Conservation (phyloP, 2,329 filamentous ascomycete species). For the Orbilia ellipsospora region DNA sequence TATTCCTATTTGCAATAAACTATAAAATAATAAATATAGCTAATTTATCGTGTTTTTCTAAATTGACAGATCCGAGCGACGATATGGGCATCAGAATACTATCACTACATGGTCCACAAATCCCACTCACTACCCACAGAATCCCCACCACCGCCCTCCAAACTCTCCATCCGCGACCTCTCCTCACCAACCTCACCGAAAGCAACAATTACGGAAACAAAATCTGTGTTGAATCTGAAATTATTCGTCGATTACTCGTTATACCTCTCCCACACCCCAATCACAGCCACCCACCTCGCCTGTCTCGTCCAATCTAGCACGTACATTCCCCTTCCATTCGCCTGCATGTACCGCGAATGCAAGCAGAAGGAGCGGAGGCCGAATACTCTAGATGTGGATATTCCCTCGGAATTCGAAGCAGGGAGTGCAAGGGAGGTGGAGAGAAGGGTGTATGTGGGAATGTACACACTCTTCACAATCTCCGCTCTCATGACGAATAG, state of each 20-base stretch:
- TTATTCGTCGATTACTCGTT: slow-evolving; percentile 37
- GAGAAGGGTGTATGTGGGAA: slow-evolving; percentile 18
- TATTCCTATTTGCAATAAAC: too few species aligned
- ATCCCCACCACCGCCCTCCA: slow-evolving; percentile 28
- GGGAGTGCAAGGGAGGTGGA: slow-evolving; percentile 14
- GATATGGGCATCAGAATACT: slow-evolving; percentile 26
- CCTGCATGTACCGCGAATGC: slow-evolving; percentile 9
- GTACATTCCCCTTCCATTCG: slow-evolving; percentile 4
- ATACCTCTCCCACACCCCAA: slow-evolving; percentile 24
- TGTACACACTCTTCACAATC: slow-evolving; percentile 31
- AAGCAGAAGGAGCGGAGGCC: background rate
- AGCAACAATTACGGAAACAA: slow-evolving; percentile 26
- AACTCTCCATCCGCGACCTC: slow-evolving; percentile 26
- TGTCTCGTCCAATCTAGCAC: slow-evolving; percentile 28
- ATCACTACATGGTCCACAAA: slow-evolving; percentile 24
- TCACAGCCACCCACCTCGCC: slow-evolving; percentile 27
- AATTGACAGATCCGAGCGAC: slow-evolving; percentile 31
- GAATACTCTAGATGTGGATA: too few species aligned
- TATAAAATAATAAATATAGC: too few species aligned
- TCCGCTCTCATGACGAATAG: slow-evolving; percentile 33
- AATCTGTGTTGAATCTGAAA: slow-evolving; percentile 19
- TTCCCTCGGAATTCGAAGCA: background rate
- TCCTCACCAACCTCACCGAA: slow-evolving; percentile 11
- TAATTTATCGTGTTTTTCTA: background rate
- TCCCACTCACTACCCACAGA: slow-evolving; percentile 22